A percentile compares a stretch with the other conserved stretches of the same genome.
Conservation (phyloP, 805 yeast species). For the Yarrowia sp. region DNA sequence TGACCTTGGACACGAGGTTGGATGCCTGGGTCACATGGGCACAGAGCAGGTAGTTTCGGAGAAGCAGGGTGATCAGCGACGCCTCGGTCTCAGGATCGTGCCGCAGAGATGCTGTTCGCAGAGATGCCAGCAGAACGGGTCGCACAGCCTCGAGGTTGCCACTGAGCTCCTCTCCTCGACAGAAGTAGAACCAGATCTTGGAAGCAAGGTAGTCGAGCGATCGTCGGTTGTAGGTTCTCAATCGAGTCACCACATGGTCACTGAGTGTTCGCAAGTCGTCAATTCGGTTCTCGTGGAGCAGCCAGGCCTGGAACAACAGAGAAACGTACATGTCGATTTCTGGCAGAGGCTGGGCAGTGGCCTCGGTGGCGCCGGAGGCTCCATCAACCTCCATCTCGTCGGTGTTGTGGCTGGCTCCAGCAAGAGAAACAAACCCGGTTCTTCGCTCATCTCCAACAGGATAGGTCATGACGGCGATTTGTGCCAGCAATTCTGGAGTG, state of each 20-base stretch:
- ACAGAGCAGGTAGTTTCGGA: conserved; percentile 71
- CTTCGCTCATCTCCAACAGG: conserved; percentile 44
- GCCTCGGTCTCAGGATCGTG: conserved; percentile 93
- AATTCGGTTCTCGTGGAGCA: conserved; percentile 62
- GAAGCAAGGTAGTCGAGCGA: conserved; percentile 83
- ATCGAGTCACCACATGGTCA: conserved; percentile 35
- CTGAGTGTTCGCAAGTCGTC: conserved; percentile 48
- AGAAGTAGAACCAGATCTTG: conserved; percentile 88
- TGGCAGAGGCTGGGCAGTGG: conserved; percentile 48
- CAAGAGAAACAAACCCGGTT: conserved; percentile 34
- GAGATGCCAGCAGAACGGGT: conserved; percentile 63
- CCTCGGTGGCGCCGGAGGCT: conserved; percentile 20
- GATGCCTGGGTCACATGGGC: conserved; percentile 86
- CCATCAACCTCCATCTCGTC: conserved; percentile 28
- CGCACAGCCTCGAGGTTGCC: conserved; percentile 55
- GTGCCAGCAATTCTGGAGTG: conserved; percentile 51
- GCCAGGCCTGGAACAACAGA: conserved; percentile 69
- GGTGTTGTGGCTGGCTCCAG: conserved; percentile 34
- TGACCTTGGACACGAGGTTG: conserved; percentile 82
- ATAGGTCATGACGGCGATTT: conserved; percentile 55
- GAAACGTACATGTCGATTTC: conserved; percentile 79
- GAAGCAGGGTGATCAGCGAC: conserved; percentile 73
- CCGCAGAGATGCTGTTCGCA: conserved; percentile 85
- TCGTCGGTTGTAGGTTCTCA: conserved; percentile 69
- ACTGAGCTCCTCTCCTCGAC: conserved; percentile 67